These are phyloP conservation scores for Sporothrix pallida DNA, from an alignment of 2,329 filamentous ascomycete species.

Conservation along the genomic window DNA sequence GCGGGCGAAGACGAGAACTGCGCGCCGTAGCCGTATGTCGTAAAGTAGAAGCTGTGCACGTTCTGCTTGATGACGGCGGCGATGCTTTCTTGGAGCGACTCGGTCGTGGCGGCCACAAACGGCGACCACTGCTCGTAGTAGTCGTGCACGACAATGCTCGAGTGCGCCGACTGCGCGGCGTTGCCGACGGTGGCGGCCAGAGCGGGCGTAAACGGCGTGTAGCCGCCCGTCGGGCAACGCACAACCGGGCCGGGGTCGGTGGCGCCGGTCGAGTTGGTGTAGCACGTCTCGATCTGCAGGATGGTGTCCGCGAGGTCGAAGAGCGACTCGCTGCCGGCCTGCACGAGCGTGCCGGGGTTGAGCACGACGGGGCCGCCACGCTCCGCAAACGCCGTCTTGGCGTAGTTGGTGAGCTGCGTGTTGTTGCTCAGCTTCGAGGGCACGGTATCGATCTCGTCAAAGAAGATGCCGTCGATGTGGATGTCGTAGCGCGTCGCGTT, in stretches of 20 bases:
- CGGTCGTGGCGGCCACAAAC: conserved; percentile 27
- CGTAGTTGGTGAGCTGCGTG: conserved; percentile 33
- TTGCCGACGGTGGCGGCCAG: conserved; percentile 24
- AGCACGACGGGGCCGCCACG: conserved; percentile 34
- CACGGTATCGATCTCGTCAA: conserved; percentile 37
- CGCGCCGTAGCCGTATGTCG: conserved; percentile 33
- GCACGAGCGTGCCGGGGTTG: conserved; percentile 35
- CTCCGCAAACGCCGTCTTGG: conserved; percentile 27
- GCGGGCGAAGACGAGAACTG: conserved; percentile 35
- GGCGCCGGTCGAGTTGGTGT: conserved; percentile 35
- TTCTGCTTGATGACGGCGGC: conserved; percentile 29
- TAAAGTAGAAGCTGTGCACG: conserved; percentile 37
- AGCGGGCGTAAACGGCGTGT: conserved; percentile 34
- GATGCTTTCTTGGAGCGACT: conserved; percentile 24
- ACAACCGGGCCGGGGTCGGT: conserved; percentile 30
- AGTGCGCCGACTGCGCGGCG: conserved; percentile 30
- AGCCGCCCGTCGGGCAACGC: conserved; percentile 34
- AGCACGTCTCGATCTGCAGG: conserved; percentile 38
- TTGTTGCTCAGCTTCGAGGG: conserved; percentile 33
- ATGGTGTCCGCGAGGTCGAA: conserved; percentile 36
- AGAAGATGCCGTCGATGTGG: conserved; percentile 38
- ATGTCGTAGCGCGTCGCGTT: conserved; percentile 33
- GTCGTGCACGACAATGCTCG: conserved; percentile 37
- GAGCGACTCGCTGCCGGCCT: conserved; percentile 35
- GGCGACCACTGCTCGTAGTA: conserved; percentile 35